These are phyloP conservation scores for Lasiodiplodia hormozganensis DNA, from an alignment of 2,329 filamentous ascomycete genomes.

Conservation along the genomic window DNA sequence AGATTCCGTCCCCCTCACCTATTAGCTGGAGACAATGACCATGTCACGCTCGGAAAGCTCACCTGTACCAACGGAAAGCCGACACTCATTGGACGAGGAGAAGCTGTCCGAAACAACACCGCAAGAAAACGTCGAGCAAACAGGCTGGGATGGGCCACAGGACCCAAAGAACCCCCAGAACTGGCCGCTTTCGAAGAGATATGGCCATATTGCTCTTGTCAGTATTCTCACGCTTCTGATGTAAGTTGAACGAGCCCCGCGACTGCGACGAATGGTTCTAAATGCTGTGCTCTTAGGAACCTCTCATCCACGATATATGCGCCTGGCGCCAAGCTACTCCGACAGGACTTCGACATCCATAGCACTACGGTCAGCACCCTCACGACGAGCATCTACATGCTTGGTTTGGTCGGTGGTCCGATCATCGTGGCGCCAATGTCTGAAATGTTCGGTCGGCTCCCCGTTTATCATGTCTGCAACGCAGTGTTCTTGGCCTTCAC, in stretches of 20 bases:
- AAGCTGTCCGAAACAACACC: background rate
- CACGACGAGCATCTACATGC: slow-evolving; percentile 37
- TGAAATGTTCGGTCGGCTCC: slow-evolving; percentile 38
- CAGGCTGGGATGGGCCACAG: slow-evolving; percentile 29
- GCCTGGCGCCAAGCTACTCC: slow-evolving; percentile 30
- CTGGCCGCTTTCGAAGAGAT: slow-evolving; percentile 35
- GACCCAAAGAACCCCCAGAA: slow-evolving; percentile 36
- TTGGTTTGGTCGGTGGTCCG: slow-evolving; percentile 39
- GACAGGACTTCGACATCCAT: slow-evolving; percentile 31
- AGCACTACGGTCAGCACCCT: slow-evolving; percentile 34
- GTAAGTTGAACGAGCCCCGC: slow-evolving; percentile 27
- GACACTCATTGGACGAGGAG: background rate
- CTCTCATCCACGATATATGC: slow-evolving; percentile 36
- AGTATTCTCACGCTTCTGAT: slow-evolving; percentile 36
- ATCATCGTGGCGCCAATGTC: slow-evolving; percentile 39
- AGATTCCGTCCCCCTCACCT: background rate
- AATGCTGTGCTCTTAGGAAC: slow-evolving; percentile 25
- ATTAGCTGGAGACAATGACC: background rate
- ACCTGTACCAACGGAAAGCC: background rate
- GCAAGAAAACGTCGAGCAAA: background rate
- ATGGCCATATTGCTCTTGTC: slow-evolving; percentile 36
- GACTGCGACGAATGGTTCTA: slow-evolving; percentile 37
- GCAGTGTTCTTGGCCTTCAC: slow-evolving; percentile 33
- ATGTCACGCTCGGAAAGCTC: background rate
- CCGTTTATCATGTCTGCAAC: slow-evolving; percentile 34